Base-by-base conservation (phyloP, 2,329 filamentous ascomycete genomes). In the Bimuria novae-zelandiae region DNA sequence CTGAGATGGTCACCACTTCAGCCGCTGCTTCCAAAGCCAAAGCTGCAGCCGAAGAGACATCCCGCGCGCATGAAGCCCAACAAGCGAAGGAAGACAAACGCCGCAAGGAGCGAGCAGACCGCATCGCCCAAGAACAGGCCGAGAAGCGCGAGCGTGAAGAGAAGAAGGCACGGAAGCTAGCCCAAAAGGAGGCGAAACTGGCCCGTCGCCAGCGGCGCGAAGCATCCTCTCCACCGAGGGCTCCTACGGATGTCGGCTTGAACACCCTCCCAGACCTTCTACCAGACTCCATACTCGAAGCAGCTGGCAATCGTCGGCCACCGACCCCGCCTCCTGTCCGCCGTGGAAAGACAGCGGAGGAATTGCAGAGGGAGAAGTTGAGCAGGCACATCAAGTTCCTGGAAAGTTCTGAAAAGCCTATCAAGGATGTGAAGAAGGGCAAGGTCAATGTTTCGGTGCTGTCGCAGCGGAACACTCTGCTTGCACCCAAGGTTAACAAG, bases 341-440 rank as follows among this genome's bases (percentile, higher is more conserved):
- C 2, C 39, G 53, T 7, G 62, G 60, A 17, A 62, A 62, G 22
- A 59, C 58, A 0, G 62, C 56, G 1, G 65, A 67, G 45, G 65
- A 73, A 14, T 71, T 77, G 33, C 65, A 67, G 32, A 70, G 75
- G 5, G 77, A 76, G 58, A 81, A 80, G 46, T 58, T 78, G 8
- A 79, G 74, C 42, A 79, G 77, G 52, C 71, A 80, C 50, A 70
- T 73, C 59, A 77, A 77, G 50, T 80, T 82, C 52, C 65, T 81
- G 22, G 79, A 81, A 45, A 74, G 73, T 47, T 71, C 69, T 8
- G 75, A 80, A 46, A 80, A 77, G 60, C 69, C 74, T 10, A 71
- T 77, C 14, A 83, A 81, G 68, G 81, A 83, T 61, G 62, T 81
- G 40, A 76, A 75, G 54, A 73, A 76, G 51, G 80, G 80, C 1